Evolutionary conservation across 257 asterid genomes (phyloP), one percentile per base, ranked within the genome.

Genomic region (Scutellaria barbata): DNA sequence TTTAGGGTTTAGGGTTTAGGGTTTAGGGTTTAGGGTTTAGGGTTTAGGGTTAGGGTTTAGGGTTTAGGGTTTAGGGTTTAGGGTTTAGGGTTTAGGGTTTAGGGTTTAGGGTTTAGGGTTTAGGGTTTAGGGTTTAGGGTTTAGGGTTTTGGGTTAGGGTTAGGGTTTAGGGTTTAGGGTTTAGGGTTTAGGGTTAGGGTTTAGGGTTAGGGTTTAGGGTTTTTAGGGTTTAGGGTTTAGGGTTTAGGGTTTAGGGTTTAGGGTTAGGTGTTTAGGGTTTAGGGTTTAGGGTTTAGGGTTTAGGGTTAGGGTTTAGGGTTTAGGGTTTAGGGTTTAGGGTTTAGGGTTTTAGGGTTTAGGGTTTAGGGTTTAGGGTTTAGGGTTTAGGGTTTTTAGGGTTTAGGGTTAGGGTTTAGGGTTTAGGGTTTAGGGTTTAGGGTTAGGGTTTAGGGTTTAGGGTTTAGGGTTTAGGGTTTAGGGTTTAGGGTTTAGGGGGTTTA

Each of bases 21-120:
- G 52, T 46, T 46, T 46, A 46, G 52, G 52, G 52, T 46, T 46
- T 46, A 46, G 52, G 52, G 52, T 46, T 46, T 46, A 46, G 52
- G 52, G 52, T 46, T 46, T 46, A 46, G 52, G 52, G 52, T 46
- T 46, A 46, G 52, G 52, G 52, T 46, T 46, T n/a, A 46, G 52
- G 52, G 52, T 46, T 46, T 46, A 46, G 52, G 52, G 52, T 46
- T 46, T 46, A 46, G 52, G 52, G 52, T 46, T 46, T 46, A 46
- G 52, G 52, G 52, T 46, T 46, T 46, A 46, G 52, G 52, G 52
- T 46, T 46, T 46, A 46, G 52, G 52, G 52, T 46, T 46, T 46
- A 46, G 52, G 52, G 52, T 46, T 46, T 46, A 46, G 52, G 52
- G 52, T 46, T 46, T 46, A 46, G 52, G 52, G 52, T 46, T 46